Base-by-base conservation (phyloP, 2,329 filamentous ascomycete species). In the Macroventuria anomochaeta region DNA sequence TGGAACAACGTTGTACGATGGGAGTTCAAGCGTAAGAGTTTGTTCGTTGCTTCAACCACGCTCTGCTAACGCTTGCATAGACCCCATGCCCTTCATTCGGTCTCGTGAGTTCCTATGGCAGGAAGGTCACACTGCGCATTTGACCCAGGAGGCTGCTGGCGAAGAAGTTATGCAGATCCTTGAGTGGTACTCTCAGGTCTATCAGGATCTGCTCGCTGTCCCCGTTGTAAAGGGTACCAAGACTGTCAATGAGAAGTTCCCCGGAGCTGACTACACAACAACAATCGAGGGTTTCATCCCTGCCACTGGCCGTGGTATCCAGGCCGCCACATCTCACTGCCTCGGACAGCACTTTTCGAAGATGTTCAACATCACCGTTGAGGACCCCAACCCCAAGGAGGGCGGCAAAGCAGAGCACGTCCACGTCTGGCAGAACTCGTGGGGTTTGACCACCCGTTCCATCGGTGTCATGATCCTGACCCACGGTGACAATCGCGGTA, bases 391-490 rank as follows among this genome's bases (percentile, higher is more conserved):
- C 55, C 84, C 83, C 43, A 87, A 87, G 70, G 80, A 83, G 39
- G 75, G 73, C 23, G 87, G 84, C 41, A 86, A 95, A 75, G 64
- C 71, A n/a, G 66, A 73, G 51, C 89, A 90, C 78, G 80, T 97
- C 51, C 81, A 93, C 71, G 93, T 97, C 52, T 97, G 93, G 93
- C 95, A 99, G 76, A 99, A 99, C 81, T 97, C 92, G 12, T 99
- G 95, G 95, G 95, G 95, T 77, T 85, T 99, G 57, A 97, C 93
- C 1, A 99, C 95, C 48, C 91, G 95, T 73, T 91, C 93, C 52
- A 96, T 99, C 63, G 96, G 95, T 79, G 92, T 97, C 75, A 97
- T 97, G 93, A 90, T 97, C 70, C 95, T 99, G 87, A 92, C 96
- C 57, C 95, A 99, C 78, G 89, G 92, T 69, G 95, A 99, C 74